Evolutionary conservation across 768 basidiomycete species (phyloP), one percentile per base, ranked within the genome.

Genomic region (Kwoniella sp.): DNA sequence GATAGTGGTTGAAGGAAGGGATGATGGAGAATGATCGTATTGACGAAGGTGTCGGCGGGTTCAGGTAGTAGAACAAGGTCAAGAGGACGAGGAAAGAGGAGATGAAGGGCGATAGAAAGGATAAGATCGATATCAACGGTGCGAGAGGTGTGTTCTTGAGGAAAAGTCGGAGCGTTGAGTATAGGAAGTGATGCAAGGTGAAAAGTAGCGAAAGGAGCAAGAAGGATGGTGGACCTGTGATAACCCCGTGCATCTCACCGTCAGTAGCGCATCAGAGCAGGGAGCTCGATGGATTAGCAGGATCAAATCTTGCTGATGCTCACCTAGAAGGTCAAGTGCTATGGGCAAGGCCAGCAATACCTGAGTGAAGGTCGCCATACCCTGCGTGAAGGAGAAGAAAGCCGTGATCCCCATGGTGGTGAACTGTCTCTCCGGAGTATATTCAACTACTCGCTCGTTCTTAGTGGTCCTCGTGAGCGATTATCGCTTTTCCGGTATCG

Each of bases 191-290:
- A 63, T 79, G 73, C 17, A 73, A 47, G 17, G 73, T 73, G 52
- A 81, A 71, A 15, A 81, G 64, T 0, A 81, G 75, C 2, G 80
- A 81, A 3, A 79, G 75, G 5, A 81, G 68, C 29, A 81, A 76
- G 69, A 81, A 81, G 3, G 77, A 78, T 8, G 76, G 76, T 21
- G 77, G 74, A 12, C 80, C 74, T 73, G 57, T n/a, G 24, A 25
- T 29, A 24, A 22, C n/a, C n/a, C n/a, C n/a, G n/a, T n/a, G n/a
- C n/a, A n/a, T n/a, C n/a, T n/a, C n/a, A n/a, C n/a, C n/a, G n/a
- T n/a, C 12, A 36, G 13, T 33, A 33, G 33, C 33, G 33, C n/a
- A n/a, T n/a, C n/a, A n/a, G n/a, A n/a, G n/a, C n/a, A n/a, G n/a
- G n/a, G n/a, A n/a, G n/a, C n/a, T n/a, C n/a, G n/a, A n/a, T n/a